phyloP scores from a whole-genome alignment of 805 yeast genomes.

The Ogataea siamensis region DNA sequence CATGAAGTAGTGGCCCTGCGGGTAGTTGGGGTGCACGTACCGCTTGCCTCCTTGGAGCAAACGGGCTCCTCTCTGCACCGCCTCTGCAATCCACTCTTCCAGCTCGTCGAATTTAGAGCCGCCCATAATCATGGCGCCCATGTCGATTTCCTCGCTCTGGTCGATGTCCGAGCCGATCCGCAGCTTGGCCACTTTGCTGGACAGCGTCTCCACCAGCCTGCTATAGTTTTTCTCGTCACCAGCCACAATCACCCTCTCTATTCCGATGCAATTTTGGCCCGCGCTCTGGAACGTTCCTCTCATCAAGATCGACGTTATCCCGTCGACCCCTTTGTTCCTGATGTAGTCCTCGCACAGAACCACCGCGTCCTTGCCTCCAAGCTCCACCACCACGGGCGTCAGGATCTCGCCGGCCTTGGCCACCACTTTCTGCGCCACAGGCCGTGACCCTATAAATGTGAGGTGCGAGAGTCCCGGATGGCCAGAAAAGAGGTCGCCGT shows the following conservation, averaged over 20 bases:
- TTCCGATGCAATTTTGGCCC: slow-evolving; percentile 98
- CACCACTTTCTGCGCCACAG: slow-evolving; percentile 87
- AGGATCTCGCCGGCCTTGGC: slow-evolving; percentile 79
- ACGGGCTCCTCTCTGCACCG: slow-evolving; percentile 78
- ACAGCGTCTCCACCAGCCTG: slow-evolving; percentile 52
- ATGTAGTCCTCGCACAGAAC: slow-evolving; percentile 80
- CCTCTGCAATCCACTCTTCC: slow-evolving; percentile 66
- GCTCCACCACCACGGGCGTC: slow-evolving; percentile 92
- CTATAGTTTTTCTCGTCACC: slow-evolving; percentile 60
- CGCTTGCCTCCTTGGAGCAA: slow-evolving; percentile 79
- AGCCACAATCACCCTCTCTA: slow-evolving; percentile 87
- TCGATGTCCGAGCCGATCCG: slow-evolving; percentile 91
- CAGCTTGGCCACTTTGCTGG: slow-evolving; percentile 55
- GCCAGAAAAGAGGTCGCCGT: slow-evolving; percentile 81
- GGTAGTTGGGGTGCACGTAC: slow-evolving; percentile 84
- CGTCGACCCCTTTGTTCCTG: slow-evolving; percentile 42
- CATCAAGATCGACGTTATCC: slow-evolving; percentile 76
- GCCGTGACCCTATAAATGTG: slow-evolving; percentile 94
- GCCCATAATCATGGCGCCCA: slow-evolving; percentile 90
- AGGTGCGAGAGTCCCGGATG: slow-evolving; percentile 83
- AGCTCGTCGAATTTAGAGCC: slow-evolving; percentile 68
- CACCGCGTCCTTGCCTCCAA: slow-evolving; percentile 95
- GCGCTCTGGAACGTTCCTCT: slow-evolving; percentile 97
- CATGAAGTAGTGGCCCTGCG: slow-evolving; percentile 89
- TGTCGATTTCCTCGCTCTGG: slow-evolving; percentile 83